phyloP scores from a whole-genome alignment of 805 yeast species.

The Saccharomycopsis amapae region DNA sequence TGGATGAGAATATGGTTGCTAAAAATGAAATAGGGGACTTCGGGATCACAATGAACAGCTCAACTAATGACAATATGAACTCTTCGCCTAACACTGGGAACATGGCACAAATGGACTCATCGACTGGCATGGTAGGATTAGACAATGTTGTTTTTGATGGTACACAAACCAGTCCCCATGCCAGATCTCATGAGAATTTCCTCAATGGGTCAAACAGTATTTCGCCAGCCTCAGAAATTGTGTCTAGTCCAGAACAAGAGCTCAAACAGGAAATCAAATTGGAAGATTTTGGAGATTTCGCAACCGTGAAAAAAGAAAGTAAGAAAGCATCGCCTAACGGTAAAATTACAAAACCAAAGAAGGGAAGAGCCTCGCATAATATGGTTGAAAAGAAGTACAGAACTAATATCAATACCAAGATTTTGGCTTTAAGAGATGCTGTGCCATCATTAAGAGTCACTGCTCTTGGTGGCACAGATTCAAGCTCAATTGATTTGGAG shows the following conservation, averaged over 20 bases:
- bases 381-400: slow-evolving; percentile 77
- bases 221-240: not conserved
- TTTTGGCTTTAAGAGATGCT: slow-evolving; percentile 60
- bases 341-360: slow-evolving; percentile 34
- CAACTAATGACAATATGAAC: not conserved
- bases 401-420: slow-evolving; percentile 67
- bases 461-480: slow-evolving; percentile 37
- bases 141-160: not conserved
- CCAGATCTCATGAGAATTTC: too few species aligned
- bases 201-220: not conserved
- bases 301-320: not conserved
- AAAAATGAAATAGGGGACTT: too few species aligned
- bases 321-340: not conserved
- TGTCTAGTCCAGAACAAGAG: not conserved
- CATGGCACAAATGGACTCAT: not conserved
- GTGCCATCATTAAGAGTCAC: slow-evolving; percentile 72
- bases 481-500: slow-evolving; percentile 46
- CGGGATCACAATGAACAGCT: too few species aligned
- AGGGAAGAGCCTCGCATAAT: slow-evolving; percentile 61
- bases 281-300: too few species aligned
- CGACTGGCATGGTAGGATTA: not conserved
- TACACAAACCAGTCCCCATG: not conserved
- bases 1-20: not conserved
- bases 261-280: not conserved
- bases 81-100: not conserved